phyloP scores from a whole-genome alignment of 495 filamentous ascomycete species.

The Neurospora sp. region DNA sequence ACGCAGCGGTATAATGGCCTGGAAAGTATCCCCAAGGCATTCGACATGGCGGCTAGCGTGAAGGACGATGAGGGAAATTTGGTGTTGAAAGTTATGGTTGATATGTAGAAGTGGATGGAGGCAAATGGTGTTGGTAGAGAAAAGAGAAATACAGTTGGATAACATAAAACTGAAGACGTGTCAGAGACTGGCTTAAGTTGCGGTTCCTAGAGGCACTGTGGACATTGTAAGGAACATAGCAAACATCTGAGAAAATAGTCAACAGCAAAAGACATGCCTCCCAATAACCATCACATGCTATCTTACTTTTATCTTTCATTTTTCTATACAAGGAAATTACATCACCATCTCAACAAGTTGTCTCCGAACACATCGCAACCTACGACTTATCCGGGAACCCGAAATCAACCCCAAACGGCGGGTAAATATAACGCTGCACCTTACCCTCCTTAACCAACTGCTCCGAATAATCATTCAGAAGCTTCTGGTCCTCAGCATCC shows the following conservation, averaged over 20 bases:
- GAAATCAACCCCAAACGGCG: constrained; percentile 66
- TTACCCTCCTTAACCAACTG: constrained; percentile 49
- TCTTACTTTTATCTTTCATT: neutral
- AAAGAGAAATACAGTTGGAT: neutral
- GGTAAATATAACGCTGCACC: constrained; percentile 63
- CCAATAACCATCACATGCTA: neutral
- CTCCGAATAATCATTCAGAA: constrained; percentile 50
- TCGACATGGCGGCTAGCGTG: constrained; percentile 41
- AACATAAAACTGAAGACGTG: neutral
- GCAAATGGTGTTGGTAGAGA: neutral
- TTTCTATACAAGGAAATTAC: neutral
- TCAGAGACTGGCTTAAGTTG: neutral
- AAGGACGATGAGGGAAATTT: constrained; percentile 42
- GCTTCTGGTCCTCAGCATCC: constrained; percentile 53
- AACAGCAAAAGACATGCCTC: neutral
- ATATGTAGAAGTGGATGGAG: constrained; percentile 21
- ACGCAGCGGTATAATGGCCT: constrained; percentile 54
- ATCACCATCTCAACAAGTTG: neutral
- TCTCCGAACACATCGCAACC: neutral
- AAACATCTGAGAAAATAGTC: neutral
- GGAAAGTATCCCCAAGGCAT: constrained; percentile 33
- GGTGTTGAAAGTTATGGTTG: constrained; percentile 45
- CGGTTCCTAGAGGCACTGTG: neutral
- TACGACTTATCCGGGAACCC: constrained; percentile 65
- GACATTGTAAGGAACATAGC: neutral